A percentile compares a stretch with the other conserved stretches of the same genome.
phyloP scores from a whole-genome alignment of 1,139 yeast genomes.

The Spathaspora sp. region DNA sequence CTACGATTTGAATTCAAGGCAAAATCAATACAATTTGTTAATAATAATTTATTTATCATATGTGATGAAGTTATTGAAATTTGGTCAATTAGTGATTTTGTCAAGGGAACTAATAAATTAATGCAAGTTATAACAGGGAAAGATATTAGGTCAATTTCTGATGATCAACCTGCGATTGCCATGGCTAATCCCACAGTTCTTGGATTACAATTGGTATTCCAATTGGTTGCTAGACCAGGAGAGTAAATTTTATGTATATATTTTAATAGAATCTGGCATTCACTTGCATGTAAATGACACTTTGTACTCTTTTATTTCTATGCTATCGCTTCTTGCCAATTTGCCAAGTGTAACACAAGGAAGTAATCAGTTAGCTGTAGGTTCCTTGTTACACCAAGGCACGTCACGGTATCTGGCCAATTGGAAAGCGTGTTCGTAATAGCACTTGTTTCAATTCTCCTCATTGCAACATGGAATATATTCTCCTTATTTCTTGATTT shows the following conservation, averaged over 20 bases:
- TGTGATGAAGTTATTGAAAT: constrained; percentile 74
- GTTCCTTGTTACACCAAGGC: no score
- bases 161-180: constrained; percentile 47
- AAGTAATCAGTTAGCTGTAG: no score
- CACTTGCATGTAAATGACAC: no score
- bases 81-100: constrained; percentile 57
- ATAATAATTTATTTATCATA: constrained; percentile 60
- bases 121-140: constrained; percentile 77
- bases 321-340: no score
- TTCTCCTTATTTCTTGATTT: no score
- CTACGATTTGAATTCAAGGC: constrained; percentile 67
- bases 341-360: no score
- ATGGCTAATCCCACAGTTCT: constrained; percentile 71
- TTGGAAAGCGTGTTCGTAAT: no score
- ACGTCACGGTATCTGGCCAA: no score
- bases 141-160: constrained; percentile 48
- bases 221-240: constrained; percentile 9
- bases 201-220: constrained; percentile 60
- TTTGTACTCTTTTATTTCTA: no score
- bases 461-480: no score
- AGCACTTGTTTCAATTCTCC: no score
- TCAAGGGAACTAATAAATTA: constrained; percentile 50
- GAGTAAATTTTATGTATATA: background rate
- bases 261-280: background rate
- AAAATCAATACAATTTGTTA: constrained; percentile 50